phyloP scores from a whole-genome alignment of 2,329 filamentous ascomycete genomes.

The Fusarium torulosum region DNA sequence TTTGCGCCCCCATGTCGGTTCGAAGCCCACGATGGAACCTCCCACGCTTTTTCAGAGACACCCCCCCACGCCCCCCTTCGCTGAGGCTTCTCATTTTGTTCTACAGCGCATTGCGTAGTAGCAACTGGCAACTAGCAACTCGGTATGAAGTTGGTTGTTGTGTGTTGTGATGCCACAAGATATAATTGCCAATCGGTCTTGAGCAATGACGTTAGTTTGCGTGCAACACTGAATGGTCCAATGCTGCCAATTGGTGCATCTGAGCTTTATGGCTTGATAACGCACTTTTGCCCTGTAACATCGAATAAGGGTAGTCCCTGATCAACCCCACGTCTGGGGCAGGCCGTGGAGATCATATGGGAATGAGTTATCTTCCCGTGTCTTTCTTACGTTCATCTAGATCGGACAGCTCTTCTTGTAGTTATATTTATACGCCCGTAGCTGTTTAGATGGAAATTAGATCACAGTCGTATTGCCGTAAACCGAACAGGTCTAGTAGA shows the following conservation, averaged over 20 bases:
- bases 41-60: constrained; percentile 41
- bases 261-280: constrained; percentile 23
- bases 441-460: constrained; percentile 8
- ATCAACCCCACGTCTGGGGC: constrained; percentile 27
- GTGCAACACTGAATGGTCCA: constrained; percentile 6
- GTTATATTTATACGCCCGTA: constrained; percentile 4
- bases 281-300: constrained; percentile 10
- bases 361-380: constrained; percentile 10
- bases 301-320: constrained; percentile 15
- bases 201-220: constrained; percentile 21
- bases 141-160: background rate
- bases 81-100: constrained; percentile 29
- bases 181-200: constrained; percentile 23
- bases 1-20: constrained; percentile 35
- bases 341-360: constrained; percentile 6
- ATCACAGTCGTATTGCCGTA: constrained; percentile 10
- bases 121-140: background rate
- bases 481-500: constrained; percentile 17
- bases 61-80: constrained; percentile 41
- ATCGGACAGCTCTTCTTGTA: background rate
- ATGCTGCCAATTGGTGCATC: constrained; percentile 14
- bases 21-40: constrained; percentile 29
- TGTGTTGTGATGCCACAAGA: constrained; percentile 18
- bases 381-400: constrained; percentile 2
- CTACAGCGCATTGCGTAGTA: constrained; percentile 5